Base-by-base conservation (phyloP, 331 rosid genomes). In the Erythrophleum ivorense region DNA sequence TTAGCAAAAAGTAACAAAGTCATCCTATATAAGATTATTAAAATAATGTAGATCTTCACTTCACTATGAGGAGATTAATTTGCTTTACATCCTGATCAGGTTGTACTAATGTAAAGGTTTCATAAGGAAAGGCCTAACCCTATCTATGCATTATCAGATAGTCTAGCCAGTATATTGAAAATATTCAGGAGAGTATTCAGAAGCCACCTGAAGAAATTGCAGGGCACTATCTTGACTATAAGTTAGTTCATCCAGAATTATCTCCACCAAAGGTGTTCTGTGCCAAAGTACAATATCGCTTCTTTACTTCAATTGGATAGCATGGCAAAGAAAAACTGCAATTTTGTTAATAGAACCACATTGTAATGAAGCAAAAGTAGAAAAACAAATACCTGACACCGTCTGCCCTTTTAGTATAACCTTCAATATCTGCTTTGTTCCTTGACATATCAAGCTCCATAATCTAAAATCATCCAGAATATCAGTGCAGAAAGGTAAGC, bases 221-320 rank as follows among this genome's bases (percentile, higher is more conserved):
- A 84, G 86, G 59, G 93, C 53, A 71, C 74, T 78, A 78, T 87
- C 88, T 53, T 77, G 75, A 87, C 73, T 81, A 90, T 95, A 95
- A 62, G 94, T 90, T 72, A 95, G 87, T 84, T 91, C 96, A 77
- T 93, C 98, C 36, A 93, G 86, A 84, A 93, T 82, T 80, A 95
- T 85, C 87, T 91, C 98, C 82, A 88, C 58, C 86, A 93, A 76
- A 70, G 91, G 90, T 31, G 89, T 89, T 85, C 98, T 95, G 97
- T 83, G 85, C 79, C 85, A 87, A 80, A 85, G 53, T 70, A 52
- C 76, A 79, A 84, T 19, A 66, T 77, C 9, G 3, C 38, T 53
- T 21, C 21, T 46, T 68, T 9, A 73, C 57, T 57, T 73, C 78
- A 73, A 63, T 55, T 46, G 19, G 71, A 63, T 50, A 76, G 49